Evolutionary conservation across 371 early-diverging fungal species (phyloP), one percentile per base, ranked within the genome.

Genomic region (Syncephalis fuscata): DNA sequence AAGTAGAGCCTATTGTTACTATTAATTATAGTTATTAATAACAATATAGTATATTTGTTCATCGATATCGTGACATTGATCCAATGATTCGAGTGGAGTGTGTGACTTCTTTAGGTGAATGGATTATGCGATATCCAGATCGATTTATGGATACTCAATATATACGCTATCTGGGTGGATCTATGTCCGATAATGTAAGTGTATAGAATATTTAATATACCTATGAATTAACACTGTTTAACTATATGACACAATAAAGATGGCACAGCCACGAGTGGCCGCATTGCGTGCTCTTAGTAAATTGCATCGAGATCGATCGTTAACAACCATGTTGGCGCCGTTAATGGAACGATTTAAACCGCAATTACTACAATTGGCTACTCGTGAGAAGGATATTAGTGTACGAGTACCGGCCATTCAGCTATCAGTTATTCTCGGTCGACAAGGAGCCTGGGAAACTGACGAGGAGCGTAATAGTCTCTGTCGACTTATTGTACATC

Each of bases 41-140:
- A 14, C 21, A 36, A 24, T 39, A 1, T 58, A 80, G 84, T 21
- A 72, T 94, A 8, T 92, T 90, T 66, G 70, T 81, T 21, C 82
- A 85, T 57, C 74, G 94, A 36, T 82, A 82, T 45, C 79, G 89
- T n/a, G 96, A 95, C 62, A 80, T 79, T 1, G 88, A 88, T 50
- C 65, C 86, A 2, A 51, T 71, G 0, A 86, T 95, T 51, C 80
- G 96, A n/a, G 54, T 56, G 2, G 92, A 92, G 45, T 87, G 89
- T 54, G 61, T 88, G 1, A 68, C 66, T 40, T 84, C 81, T 36
- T 65, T 93, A 3, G 85, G 86, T 23, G 49, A 56, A 2, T 92
- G 90, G 88, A 79, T 85, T 54, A 52, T 61, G 1, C 61, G 57
- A 19, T 78, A 75, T 54, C 82, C 88, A 15, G 67, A 72, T 3